Base-by-base conservation (phyloP, 2,329 filamentous ascomycete species). In the Xylariomycetidae sp. region DNA sequence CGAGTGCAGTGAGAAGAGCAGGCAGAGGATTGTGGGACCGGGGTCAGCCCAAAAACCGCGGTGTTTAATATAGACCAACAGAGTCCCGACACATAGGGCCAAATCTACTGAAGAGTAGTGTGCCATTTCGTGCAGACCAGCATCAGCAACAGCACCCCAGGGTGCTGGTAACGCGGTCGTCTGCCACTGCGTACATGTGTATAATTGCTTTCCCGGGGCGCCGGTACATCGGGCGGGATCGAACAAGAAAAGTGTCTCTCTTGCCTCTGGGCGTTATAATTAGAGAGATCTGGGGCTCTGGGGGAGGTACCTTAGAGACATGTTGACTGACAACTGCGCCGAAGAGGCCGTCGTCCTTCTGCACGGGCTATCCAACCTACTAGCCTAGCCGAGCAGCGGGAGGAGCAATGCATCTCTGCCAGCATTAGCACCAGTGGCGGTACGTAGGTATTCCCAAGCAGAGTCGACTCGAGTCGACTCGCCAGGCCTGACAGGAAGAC, bases 11-110 rank as follows among this genome's bases (percentile, higher is more conserved):
- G n/a, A n/a, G n/a, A n/a, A n/a, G n/a, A n/a, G n/a, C n/a, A n/a
- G n/a, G n/a, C n/a, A n/a, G n/a, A n/a, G n/a, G n/a, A n/a, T n/a
- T n/a, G n/a, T n/a, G n/a, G n/a, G 16, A 30, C 31, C 27, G 8
- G 38, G 29, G 32, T 34, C 19, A 31, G 44, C 28, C 24, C 26
- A 38, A 20, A 40, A 30, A 43, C 33, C 39, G 39, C 32, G 31
- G 37, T 44, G 38, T 25, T 40, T 50, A 51, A 50, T 52, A 53
- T 50, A 53, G 41, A 44, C 43, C 46, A 50, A 50, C 45, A 42
- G 35, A 26, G 34, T 44, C 42, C 42, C 41, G 39, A 40, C 37
- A 38, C 38, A 42, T 36, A 47, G 43, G 46, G 38, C 40, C 37
- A 40, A 40, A 39, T 43, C 41, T 46, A 43, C 40, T 42, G 40